Base-by-base conservation (phyloP, 805 yeast species). In the Saturnispora mendoncae region DNA sequence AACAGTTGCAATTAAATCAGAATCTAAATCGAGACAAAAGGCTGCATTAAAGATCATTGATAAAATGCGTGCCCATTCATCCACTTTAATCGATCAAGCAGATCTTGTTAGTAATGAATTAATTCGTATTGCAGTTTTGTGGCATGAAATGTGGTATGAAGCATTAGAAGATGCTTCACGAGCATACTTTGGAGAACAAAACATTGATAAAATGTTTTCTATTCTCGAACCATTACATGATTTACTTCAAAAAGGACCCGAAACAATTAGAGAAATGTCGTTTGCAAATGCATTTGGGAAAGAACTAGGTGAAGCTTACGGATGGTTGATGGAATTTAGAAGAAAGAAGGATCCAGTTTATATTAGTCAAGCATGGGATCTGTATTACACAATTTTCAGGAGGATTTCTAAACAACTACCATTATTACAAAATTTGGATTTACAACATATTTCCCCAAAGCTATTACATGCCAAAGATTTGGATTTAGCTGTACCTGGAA, bases 141-240 rank as follows among this genome's bases (percentile, higher is more conserved):
- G 98, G 97, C 95, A 87, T 54, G 99, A 92, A 55, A 81, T 83
- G 57, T 92, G 99, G 98, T 88, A 87, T 52, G 97, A 90, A 62
- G 97, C 95, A 2, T 68, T 92, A 25, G 99, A 92, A 57, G 96
- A 92, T 65, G 98, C 98, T 0, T 87, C 96, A 3, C 70, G 96
- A 45, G 72, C 84, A 39, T 92, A 81, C 65, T 90, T 87, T 61
- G 95, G 94, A 27, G 98, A 92, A 47, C 92, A 86, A 52, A 87
- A 92, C 55, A 83, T 90, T 10, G 95, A 87, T 41, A 87, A 85
- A 59, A 92, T 92, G 97, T 84, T 84, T 61, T 79, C 84, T 14
- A 87, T 87, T 1, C 62, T 92, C 39, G 94, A 85, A 48, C 97
- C 97, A 2, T 64, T 92, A 39, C 97, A 92, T 61, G 77, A 76